Evolutionary conservation across 257 asterid species (phyloP).

Genomic region (Solanum appendiculatum): DNA sequence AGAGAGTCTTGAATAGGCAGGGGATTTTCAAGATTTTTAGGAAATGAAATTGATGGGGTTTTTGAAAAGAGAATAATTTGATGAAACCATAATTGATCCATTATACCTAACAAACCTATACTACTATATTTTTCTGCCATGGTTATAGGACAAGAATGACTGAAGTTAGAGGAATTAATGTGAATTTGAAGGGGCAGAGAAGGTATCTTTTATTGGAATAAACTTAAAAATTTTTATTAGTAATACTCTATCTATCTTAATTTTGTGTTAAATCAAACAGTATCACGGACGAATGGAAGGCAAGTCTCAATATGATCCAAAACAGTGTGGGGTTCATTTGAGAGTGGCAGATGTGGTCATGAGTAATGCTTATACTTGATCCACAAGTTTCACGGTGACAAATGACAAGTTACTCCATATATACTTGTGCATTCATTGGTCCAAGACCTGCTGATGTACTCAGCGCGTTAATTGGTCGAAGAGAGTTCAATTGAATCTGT

Average conservation of each 20-base stretch:
- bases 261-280: not conserved
- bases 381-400: conserved; percentile 21
- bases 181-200: not conserved
- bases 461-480: too few species aligned
- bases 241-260: not conserved
- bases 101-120: conserved; percentile 19
- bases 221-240: not conserved
- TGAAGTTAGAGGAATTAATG: not conserved
- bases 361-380: conserved; percentile 3
- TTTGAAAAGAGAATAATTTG: conserved; percentile 22
- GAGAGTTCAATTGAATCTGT: too few species aligned
- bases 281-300: not conserved
- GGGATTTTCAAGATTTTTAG: not conserved
- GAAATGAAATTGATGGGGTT: not conserved
- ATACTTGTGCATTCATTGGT: too few species aligned
- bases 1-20: not conserved
- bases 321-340: conserved; percentile 3
- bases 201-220: not conserved
- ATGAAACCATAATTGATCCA: conserved; percentile 62
- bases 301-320: not conserved
- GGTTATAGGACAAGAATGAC: not conserved
- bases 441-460: too few species aligned
- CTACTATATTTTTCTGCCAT: conserved; percentile 31
- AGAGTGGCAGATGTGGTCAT: conserved; percentile 30
- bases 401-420: not conserved